Evolutionary conservation across 306 rosid species (phyloP), one percentile per base, ranked within the genome.

Genomic region (Castanopsis chinensis): DNA sequence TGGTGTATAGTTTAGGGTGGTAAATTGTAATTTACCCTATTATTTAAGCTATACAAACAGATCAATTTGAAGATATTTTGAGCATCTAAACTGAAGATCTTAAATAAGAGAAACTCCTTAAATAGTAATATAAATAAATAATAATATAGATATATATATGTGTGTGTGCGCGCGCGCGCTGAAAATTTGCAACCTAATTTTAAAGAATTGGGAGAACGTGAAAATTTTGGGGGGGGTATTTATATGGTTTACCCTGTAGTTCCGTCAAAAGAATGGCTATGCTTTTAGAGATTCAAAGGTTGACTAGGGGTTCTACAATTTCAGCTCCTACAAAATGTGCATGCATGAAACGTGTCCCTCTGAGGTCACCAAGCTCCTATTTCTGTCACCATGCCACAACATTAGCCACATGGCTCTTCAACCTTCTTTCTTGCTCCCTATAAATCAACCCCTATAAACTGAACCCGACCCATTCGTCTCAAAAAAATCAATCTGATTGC

Each of bases 41-140:
- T 28, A 28, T 28, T 28, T 1, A 28, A 28, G 30, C 30, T 28
- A 28, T 28, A 28, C 30, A 28, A 28, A 28, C 30, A 28, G 2
- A 28, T 28, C 3, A 28, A 28, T 28, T 28, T 28, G 0, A 28
- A 0, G 30, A 2, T 28, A 28, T 1, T 28, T 28, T 28, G 30
- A 0, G 30, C 3, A 28, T 28, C 28, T 27, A 27, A 27, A 27
- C 1, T 27, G 28, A 28, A 2, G 30, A 28, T 28, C 3, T 28
- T 0, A 28, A 2, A 28, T 2, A 1, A 0, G 3, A 28, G 3
- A 28, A 28, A 28, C 0, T 2, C 0, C 3, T 28, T 28, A 28
- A 28, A 28, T 28, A 28, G 3, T 28, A 28, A 6, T 32, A 32
- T 1, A 32, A 32, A 32, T 32, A 32, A 32, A 32, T 32, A 32